phyloP scores from a whole-genome alignment of 139 green algal genomes.

The Volvox reticuliferus region DNA sequence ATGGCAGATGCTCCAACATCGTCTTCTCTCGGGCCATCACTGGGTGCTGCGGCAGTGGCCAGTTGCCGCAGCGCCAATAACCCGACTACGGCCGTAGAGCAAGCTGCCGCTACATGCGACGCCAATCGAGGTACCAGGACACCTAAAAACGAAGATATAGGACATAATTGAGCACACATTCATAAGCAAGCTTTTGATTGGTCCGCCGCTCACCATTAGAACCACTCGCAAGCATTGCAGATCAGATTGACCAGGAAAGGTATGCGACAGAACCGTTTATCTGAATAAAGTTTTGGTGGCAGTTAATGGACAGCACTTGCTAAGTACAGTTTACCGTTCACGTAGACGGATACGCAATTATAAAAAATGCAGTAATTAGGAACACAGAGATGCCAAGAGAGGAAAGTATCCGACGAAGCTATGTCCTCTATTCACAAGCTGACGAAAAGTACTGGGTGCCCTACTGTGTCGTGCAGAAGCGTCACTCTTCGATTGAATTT shows the following conservation, averaged over 20 bases:
- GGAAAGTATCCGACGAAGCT: no score
- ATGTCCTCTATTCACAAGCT: no score
- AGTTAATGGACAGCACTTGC: no score
- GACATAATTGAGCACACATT: background rate
- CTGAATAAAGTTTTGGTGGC: no score
- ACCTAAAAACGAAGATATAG: background rate
- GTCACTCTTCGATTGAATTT: no score
- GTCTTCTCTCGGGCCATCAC: background rate
- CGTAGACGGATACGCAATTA: no score
- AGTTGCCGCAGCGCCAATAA: background rate
- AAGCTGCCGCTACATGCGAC: background rate
- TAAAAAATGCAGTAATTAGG: no score
- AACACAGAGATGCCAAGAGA: no score
- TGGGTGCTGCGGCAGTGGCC: background rate
- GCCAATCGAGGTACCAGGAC: background rate
- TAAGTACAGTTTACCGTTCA: no score
- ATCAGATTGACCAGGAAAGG: background rate
- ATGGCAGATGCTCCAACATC: background rate
- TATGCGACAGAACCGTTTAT: background rate
- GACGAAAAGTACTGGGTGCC: no score
- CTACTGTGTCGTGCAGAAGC: no score
- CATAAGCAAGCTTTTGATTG: background rate
- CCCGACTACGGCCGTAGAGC: background rate
- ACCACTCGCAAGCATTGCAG: background rate
- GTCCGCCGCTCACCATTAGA: background rate